A percentile compares a stretch with the other conserved stretches of the same genome.
Conservation (phyloP, 176 grass and related monocot species). For the Juncus effusus region DNA sequence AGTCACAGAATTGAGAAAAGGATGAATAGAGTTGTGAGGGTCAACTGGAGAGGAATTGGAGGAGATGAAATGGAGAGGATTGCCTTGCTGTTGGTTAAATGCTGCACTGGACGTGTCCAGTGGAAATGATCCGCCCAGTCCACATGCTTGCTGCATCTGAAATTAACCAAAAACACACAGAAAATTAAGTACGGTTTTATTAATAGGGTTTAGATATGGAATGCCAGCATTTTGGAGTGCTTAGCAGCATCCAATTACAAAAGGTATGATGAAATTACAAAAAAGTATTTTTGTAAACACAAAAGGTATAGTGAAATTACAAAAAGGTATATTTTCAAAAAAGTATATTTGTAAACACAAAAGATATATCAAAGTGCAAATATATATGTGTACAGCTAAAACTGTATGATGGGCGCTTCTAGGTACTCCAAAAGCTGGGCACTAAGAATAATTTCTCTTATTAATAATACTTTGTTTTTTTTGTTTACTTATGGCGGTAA, state of each 20-base stretch:
- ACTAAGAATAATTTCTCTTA: no score
- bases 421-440: no score
- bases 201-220: not conserved
- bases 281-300: not conserved
- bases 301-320: no score
- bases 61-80: slow-evolving; percentile 43
- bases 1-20: slow-evolving; percentile 49
- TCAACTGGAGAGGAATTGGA: slow-evolving; percentile 42
- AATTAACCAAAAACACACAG: slow-evolving; percentile 27
- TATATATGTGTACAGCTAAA: no score
- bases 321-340: no score
- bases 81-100: slow-evolving; percentile 50
- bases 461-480: no score
- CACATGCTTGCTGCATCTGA: slow-evolving; percentile 73
- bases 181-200: slow-evolving; percentile 13
- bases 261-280: not conserved
- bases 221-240: no score
- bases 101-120: slow-evolving; percentile 63
- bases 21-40: slow-evolving; percentile 51
- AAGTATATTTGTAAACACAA: no score
- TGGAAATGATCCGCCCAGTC: slow-evolving; percentile 58
- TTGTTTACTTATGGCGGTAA: no score
- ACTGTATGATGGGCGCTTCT: no score
- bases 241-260: no score
- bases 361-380: no score